These are phyloP conservation scores for Metarhizium guizhouense DNA, from an alignment of 2,329 filamentous ascomycete genomes.

Conservation along the genomic window DNA sequence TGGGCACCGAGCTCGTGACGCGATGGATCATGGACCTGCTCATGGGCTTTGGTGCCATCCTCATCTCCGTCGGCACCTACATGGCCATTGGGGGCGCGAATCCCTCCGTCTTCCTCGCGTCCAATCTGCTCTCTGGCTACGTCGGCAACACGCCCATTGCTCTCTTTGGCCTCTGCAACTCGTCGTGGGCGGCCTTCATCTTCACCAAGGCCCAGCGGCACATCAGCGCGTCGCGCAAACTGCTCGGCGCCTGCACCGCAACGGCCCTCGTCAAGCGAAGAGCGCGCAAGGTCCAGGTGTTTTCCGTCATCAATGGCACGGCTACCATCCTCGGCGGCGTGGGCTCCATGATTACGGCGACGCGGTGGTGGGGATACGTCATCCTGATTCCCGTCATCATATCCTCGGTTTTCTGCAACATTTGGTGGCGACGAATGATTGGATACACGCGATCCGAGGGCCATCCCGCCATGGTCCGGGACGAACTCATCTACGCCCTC, in stretches of 20 bases:
- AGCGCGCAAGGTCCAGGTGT: slow-evolving; percentile 32
- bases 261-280: slow-evolving; percentile 24
- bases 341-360: slow-evolving; percentile 40
- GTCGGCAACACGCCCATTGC: slow-evolving; percentile 43
- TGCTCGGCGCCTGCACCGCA: slow-evolving; percentile 17
- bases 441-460: slow-evolving; percentile 26
- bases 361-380: slow-evolving; percentile 43
- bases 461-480: slow-evolving; percentile 1
- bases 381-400: slow-evolving; percentile 41
- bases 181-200: slow-evolving; percentile 36
- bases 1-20: slow-evolving; percentile 41
- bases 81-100: slow-evolving; percentile 44
- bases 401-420: slow-evolving; percentile 34
- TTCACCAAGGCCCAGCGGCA: slow-evolving; percentile 31
- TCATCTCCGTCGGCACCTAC: slow-evolving; percentile 42
- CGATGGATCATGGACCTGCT: slow-evolving; percentile 41
- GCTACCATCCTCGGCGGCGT: slow-evolving; percentile 38
- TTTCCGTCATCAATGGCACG: slow-evolving; percentile 33
- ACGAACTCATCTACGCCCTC: slow-evolving; percentile 10
- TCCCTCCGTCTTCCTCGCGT: slow-evolving; percentile 29
- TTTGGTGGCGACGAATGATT: slow-evolving; percentile 36
- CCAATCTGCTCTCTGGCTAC: slow-evolving; percentile 46
- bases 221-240: slow-evolving; percentile 13
- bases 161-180: slow-evolving; percentile 38
- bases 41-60: slow-evolving; percentile 38